Base-by-base conservation (phyloP, 176 grass and related monocot species). In the Carex cristatella region DNA sequence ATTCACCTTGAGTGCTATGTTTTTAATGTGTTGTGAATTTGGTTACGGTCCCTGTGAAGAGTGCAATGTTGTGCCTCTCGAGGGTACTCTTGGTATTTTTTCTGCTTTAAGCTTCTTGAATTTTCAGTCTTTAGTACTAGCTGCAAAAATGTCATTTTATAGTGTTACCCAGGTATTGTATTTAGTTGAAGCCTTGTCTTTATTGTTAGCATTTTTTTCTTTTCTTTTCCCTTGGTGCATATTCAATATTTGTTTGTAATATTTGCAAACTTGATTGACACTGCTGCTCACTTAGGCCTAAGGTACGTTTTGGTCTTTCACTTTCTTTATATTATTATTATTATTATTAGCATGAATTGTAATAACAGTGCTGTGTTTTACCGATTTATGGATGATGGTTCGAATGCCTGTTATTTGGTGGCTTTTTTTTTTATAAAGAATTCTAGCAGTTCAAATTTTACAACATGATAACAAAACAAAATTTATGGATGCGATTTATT, bases 1-100 rank as follows among this genome's bases (percentile, higher is more conserved):
- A 54, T 35, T 57, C 37, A 9, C 59, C 49, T 79, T 53, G 44
- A 15, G 49, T 33, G 27, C n/a, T 15, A 19, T 87, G 27, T 83
- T 65, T 65, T 86, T 77, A 5, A 85, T 91, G n/a, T 19, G 79
- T 90, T 65, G 10, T 81, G 81, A 72, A n/a, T 72, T 60, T 55
- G 70, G 82, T 80, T 65, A 14, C 81, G 76, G 61, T 66, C 81
- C 83, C 60, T 81, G 66, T 77, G 72, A 89, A 54, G 80, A 80
- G 65, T 84, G 55, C 89, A 40, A 10, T 57, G 38, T 8, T 33
- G 55, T 53, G 53, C 35, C 37, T 86, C 46, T 76, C 54, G 1
- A 61, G 69, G 40, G 85, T 82, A 86, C 27, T 42, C 10, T 55
- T 12, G 10, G 15, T n/a, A 40, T 71, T 40, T 59, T 1, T 38